Percentiles rank a stretch among this genome's conserved stretches.
Evolutionary conservation across 495 filamentous ascomycete genomes (phyloP).

Genomic region (Glonium stellatum): DNA sequence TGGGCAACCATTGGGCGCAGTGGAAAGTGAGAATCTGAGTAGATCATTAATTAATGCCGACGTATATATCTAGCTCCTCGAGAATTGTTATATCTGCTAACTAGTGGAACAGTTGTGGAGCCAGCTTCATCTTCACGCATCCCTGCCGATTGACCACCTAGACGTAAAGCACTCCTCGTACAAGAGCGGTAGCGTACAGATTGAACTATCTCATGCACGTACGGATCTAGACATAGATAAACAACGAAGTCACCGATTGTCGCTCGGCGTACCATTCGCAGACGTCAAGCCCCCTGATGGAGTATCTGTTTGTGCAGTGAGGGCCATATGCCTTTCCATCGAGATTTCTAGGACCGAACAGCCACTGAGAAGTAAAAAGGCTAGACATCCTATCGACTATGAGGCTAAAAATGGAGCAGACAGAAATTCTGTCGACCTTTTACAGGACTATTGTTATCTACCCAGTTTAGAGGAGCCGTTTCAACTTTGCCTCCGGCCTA

Average conservation of each 20-base stretch:
- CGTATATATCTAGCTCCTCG: slow-evolving; percentile 7
- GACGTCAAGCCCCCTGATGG: slow-evolving; percentile 23
- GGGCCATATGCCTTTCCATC: slow-evolving; percentile 14
- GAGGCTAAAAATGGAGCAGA: background rate
- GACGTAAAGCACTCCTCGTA: background rate
- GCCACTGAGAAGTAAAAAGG: slow-evolving; percentile 2
- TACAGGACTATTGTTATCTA: background rate
- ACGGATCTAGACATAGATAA: background rate
- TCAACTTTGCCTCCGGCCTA: too few relatives aligned
- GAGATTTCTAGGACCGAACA: slow-evolving; percentile 6
- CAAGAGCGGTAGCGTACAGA: slow-evolving; percentile 10
- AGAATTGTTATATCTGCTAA: slow-evolving; percentile 2
- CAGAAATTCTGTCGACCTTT: background rate
- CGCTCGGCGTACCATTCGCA: slow-evolving; percentile 14
- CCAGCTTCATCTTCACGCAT: slow-evolving; percentile 23
- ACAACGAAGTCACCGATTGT: slow-evolving; percentile 12
- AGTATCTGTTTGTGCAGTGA: slow-evolving; percentile 7
- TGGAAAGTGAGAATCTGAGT: slow-evolving; percentile 13
- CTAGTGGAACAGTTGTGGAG: slow-evolving; percentile 20
- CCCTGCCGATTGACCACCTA: background rate
- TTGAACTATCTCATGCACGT: slow-evolving; percentile 21
- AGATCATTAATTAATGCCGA: slow-evolving; percentile 22
- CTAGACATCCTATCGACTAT: background rate
- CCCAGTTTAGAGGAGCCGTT: background rate
- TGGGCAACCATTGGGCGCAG: slow-evolving; percentile 4